Evolutionary conservation across 176 grass and related monocot species (phyloP), one percentile per base, ranked within the genome.

Genomic region (Dactylis glomerata): DNA sequence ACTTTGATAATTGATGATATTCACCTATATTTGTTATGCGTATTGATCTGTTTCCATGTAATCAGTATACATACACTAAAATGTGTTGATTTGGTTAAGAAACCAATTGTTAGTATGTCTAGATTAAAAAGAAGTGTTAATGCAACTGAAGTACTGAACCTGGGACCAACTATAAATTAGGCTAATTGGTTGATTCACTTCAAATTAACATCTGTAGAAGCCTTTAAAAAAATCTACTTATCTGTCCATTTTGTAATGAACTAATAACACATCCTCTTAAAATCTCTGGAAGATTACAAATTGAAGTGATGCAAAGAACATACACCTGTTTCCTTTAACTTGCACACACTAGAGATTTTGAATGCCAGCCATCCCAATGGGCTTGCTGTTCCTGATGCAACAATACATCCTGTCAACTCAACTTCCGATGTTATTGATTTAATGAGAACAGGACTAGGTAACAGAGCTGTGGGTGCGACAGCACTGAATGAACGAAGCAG

Each of bases 401-500:
- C 82, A 57, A 86, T 92, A 84, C 77, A 87, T 71, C 84, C 81
- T 44, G 95, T 97, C 64, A 90, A 87, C 23, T 94, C 95, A 75
- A 87, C 78, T 10, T 84, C 86, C 5, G 88, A 94, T 57, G 92
- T 97, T 64, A 49, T 94, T 56, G 76, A 94, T 15, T 77, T 97
- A 68, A 97, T 97, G 90, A 86, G 88, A 83, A 86, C 77, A 54
- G 95, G 95, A 67, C 73, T 86, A 59, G 82, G 74, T 0, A 97
- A 94, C 61, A 88, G 95, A 88, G 75, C 88, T 73, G 78, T 92
- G 37, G 86, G 92, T 47, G 89, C 92, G 2, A 97, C 95, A 57
- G 81, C 84, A 78, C 81, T 97, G 44, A 97, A 92, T 51, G 86
- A 94, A 81, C 88, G 92, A 92, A 97, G 95, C 79, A 97, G 95